Base-by-base conservation (phyloP, 2,329 filamentous ascomycete genomes). In the Scedosporium apiospermum region DNA sequence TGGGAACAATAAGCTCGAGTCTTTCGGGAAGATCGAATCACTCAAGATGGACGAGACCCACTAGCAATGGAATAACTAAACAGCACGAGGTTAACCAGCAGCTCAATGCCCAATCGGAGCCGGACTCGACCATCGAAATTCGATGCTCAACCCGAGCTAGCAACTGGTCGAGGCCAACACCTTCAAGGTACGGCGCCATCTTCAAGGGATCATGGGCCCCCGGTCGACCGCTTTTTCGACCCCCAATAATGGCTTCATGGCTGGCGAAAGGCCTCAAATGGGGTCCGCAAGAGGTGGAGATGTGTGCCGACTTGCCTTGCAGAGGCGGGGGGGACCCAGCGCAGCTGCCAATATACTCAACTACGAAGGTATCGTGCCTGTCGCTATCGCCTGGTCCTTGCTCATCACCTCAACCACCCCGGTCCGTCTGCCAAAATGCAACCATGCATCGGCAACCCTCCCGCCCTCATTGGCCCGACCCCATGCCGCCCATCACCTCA, bases 391-490 rank as follows among this genome's bases (percentile, higher is more conserved):
- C 6, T 34, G 10, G 34, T 10, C 34, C 34, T 38, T 12, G 34
- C 44, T 49, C n/a, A 49, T 49, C 44, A 49, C 44, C 21, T 49
- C n/a, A 12, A 49, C 44, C 51, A 55, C 51, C 51, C 51, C 18
- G 51, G 51, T 55, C 21, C 18, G 51, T 49, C 21, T 55, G 51
- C 51, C 18, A 27, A 14, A 18, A 23, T 23, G 12, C 51, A 14
- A 21, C 23, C 23, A 23, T 26, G 51, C 23, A 55, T 55, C 51
- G 51, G 51, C 51, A 55, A 55, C 51, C 18, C 7, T 30, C 51
- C 51, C 51, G 51, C 51, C 18, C 51, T 49, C 51, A 55, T 55
- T 55, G 51, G 51, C 51, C 51, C 51, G 51, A 55, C n/a, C 51
- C 51, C 21, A 55, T 55, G 51, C 23, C 51, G 51, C 51, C 51